phyloP scores from a whole-genome alignment of 2,329 filamentous ascomycete species.

The Hymenoscyphus infarciens region DNA sequence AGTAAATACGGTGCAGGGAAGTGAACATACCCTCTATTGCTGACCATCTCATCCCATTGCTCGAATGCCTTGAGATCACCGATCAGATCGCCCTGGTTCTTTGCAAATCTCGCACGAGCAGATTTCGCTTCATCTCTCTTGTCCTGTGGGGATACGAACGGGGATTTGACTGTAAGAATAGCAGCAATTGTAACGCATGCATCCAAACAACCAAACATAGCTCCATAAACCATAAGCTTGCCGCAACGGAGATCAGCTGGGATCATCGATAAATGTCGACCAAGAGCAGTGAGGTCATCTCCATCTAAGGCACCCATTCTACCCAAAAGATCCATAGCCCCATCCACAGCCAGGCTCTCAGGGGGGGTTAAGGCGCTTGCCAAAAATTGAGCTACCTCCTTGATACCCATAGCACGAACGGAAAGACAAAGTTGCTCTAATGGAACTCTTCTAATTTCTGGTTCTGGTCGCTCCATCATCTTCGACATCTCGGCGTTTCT shows the following conservation, averaged over 20 bases:
- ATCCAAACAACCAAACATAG: slow-evolving; percentile 89
- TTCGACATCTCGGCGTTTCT: slow-evolving; percentile 72
- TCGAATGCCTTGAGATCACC: slow-evolving; percentile 84
- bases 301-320: slow-evolving; percentile 88
- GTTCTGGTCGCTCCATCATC: slow-evolving; percentile 86
- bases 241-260: slow-evolving; percentile 89
- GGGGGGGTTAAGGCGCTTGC: slow-evolving; percentile 86
- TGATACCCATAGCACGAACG: slow-evolving; percentile 90
- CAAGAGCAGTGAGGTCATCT: slow-evolving; percentile 82
- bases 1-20: background rate
- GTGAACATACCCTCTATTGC: slow-evolving; percentile 43
- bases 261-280: slow-evolving; percentile 90
- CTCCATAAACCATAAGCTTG: slow-evolving; percentile 93
- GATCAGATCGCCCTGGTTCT: slow-evolving; percentile 79
- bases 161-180: slow-evolving; percentile 83
- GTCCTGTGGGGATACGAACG: slow-evolving; percentile 80
- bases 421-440: slow-evolving; percentile 92
- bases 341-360: slow-evolving; percentile 78
- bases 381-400: slow-evolving; percentile 77
- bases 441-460: slow-evolving; percentile 89
- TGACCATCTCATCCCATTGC: slow-evolving; percentile 69
- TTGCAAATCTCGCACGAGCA: slow-evolving; percentile 69
- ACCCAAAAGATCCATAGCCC: slow-evolving; percentile 72
- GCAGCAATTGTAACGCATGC: slow-evolving; percentile 84
- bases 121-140: slow-evolving; percentile 79